phyloP scores from a whole-genome alignment of 2,329 filamentous ascomycete species.

The Colletotrichum eleusines region DNA sequence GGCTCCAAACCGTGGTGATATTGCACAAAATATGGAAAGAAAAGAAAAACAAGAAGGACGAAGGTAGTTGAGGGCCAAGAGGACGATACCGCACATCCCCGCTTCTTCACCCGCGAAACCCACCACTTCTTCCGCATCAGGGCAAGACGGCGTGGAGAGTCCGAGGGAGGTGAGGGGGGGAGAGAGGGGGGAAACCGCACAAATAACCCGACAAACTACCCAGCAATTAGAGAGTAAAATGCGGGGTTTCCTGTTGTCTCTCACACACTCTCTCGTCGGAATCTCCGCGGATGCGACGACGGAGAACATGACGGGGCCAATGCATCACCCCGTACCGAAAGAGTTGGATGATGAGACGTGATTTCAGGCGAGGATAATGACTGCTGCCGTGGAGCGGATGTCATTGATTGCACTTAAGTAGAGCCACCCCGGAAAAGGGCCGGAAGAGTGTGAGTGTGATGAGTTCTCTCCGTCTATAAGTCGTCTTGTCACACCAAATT shows the following conservation, averaged over 20 bases:
- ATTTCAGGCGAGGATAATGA: not conserved
- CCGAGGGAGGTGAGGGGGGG: no score
- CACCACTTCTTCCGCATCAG: not conserved
- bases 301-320: slow-evolving; percentile 9
- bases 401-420: not conserved
- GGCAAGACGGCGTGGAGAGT: slow-evolving; percentile 2
- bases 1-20: not conserved
- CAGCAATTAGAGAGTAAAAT: slow-evolving; percentile 6
- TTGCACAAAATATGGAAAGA: not conserved
- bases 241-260: slow-evolving; percentile 15
- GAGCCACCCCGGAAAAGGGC: slow-evolving; percentile 33
- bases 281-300: slow-evolving; percentile 12
- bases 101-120: slow-evolving; percentile 9
- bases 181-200: slow-evolving; percentile 3
- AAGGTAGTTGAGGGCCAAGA: not conserved
- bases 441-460: slow-evolving; percentile 6
- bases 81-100: not conserved
- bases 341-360: not conserved
- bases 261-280: slow-evolving; percentile 13
- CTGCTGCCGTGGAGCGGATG: not conserved
- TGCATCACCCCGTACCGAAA: not conserved
- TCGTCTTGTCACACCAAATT: slow-evolving; percentile 29
- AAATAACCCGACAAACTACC: not conserved
- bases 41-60: not conserved
- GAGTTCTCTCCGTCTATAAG: slow-evolving; percentile 15